Conservation (phyloP, 2,329 filamentous ascomycete species). For the Fusarium poae region DNA sequence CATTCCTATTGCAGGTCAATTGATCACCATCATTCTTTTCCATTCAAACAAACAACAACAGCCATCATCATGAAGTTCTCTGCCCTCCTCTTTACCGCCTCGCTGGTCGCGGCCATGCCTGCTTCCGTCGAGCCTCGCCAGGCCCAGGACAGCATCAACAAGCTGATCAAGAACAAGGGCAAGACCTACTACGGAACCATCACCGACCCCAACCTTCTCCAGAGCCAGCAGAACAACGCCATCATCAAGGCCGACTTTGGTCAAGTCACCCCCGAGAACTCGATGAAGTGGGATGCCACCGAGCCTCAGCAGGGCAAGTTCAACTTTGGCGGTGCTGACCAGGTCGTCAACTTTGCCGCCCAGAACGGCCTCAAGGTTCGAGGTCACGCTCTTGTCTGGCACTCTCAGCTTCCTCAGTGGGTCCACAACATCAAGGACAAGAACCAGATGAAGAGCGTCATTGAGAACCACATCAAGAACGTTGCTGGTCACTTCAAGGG, state of each 20-base stretch:
- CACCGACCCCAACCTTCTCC: conserved; percentile 67
- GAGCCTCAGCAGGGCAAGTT: conserved; percentile 59
- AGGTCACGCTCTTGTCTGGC: conserved; percentile 76
- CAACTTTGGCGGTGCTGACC: conserved; percentile 69
- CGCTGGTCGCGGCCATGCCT: conserved; percentile 33
- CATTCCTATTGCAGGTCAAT: conserved; percentile 24
- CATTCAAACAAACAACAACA: background rate
- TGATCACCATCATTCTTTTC: conserved; percentile 2
- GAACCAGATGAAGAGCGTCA: conserved; percentile 64
- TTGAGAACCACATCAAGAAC: conserved; percentile 70
- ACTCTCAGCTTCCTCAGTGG: conserved; percentile 71
- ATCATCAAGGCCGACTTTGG: conserved; percentile 72
- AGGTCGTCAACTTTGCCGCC: conserved; percentile 69
- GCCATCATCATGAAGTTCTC: conserved; percentile 23
- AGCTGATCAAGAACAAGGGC: conserved; percentile 64
- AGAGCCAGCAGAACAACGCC: conserved; percentile 55
- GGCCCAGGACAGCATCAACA: conserved; percentile 19
- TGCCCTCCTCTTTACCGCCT: conserved; percentile 27
- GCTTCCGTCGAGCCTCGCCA: conserved; percentile 24
- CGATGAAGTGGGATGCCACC: conserved; percentile 74
- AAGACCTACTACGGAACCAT: conserved; percentile 75
- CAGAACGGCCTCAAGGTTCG: conserved; percentile 67
- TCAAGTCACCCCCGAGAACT: conserved; percentile 76
- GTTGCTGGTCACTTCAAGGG: conserved; percentile 72
- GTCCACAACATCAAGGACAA: conserved; percentile 69